These are phyloP conservation scores for Myxozyma nipponensis DNA, from an alignment of 805 yeast species.

Conservation along the genomic window DNA sequence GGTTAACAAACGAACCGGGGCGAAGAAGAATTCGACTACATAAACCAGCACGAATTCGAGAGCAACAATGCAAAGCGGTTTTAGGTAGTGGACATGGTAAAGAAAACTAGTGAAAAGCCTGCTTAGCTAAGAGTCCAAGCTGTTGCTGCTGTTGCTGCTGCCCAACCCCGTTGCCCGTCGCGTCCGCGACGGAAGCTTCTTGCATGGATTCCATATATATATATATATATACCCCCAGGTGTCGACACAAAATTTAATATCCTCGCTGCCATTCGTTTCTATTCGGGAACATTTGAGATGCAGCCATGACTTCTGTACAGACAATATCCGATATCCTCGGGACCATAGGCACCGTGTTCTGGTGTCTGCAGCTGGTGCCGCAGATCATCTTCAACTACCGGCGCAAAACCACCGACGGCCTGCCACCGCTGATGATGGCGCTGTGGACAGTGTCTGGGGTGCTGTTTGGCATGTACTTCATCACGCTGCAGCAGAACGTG, in stretches of 20 bases:
- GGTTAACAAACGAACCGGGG: too few relatives aligned
- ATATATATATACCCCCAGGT: not conserved
- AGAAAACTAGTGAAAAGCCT: too few relatives aligned
- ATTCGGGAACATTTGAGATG: not conserved
- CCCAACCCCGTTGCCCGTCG: too few relatives aligned
- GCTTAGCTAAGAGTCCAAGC: too few relatives aligned
- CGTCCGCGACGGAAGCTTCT: too few relatives aligned
- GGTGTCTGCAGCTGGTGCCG: conserved; percentile 91
- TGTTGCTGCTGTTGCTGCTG: too few relatives aligned
- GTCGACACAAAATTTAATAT: too few relatives aligned
- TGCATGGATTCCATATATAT: not conserved
- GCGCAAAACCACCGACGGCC: conserved; percentile 75
- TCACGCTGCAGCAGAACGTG: conserved; percentile 63
- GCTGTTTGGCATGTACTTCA: conserved; percentile 82
- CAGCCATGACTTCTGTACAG: not conserved
- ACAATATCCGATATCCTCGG: conserved; percentile 47
- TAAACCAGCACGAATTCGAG: too few relatives aligned
- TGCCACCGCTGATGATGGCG: conserved; percentile 84
- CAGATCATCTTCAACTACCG: conserved; percentile 73
- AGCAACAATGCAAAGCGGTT: too few relatives aligned
- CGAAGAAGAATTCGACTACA: too few relatives aligned
- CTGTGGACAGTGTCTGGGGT: conserved; percentile 77
- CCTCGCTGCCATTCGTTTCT: not conserved
- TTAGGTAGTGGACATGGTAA: too few relatives aligned
- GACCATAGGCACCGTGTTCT: conserved; percentile 82